Percentiles rank a stretch among this genome's conserved stretches.
Conservation (phyloP, 2,329 filamentous ascomycete species). For the Neospermospora avenae region DNA sequence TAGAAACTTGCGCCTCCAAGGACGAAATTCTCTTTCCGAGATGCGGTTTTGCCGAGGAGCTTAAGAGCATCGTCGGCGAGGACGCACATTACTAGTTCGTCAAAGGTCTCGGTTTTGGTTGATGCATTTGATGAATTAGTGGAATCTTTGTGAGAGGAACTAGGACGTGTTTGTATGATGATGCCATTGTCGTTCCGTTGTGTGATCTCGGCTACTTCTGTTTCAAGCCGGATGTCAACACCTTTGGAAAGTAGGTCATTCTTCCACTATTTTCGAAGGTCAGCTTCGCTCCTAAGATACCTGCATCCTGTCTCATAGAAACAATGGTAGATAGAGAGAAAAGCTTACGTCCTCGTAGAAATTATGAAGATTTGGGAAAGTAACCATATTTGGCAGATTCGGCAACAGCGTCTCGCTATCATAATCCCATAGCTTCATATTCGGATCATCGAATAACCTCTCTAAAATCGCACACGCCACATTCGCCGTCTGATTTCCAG, state of each 20-base stretch:
- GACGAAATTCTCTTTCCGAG: slow-evolving; percentile 60
- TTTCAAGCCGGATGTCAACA: slow-evolving; percentile 53
- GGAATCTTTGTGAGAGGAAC: slow-evolving; percentile 45
- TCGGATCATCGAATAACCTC: slow-evolving; percentile 54
- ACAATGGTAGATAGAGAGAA: background rate
- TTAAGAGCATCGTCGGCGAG: slow-evolving; percentile 62
- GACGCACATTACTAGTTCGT: slow-evolving; percentile 65
- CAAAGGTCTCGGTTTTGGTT: slow-evolving; percentile 52
- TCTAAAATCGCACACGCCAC: slow-evolving; percentile 67
- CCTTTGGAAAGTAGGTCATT: slow-evolving; percentile 51
- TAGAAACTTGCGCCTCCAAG: slow-evolving; percentile 68
- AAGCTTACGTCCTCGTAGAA: slow-evolving; percentile 49
- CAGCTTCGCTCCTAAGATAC: background rate
- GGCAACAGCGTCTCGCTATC: slow-evolving; percentile 51
- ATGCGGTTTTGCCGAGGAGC: slow-evolving; percentile 55
- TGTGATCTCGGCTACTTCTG: slow-evolving; percentile 52
- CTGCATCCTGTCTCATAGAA: background rate
- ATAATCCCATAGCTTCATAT: slow-evolving; percentile 59
- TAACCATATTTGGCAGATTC: slow-evolving; percentile 63
- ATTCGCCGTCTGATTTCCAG: slow-evolving; percentile 68
- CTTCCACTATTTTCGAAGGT: slow-evolving; percentile 43
- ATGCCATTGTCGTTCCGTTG: slow-evolving; percentile 51
- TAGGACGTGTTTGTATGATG: slow-evolving; percentile 46
- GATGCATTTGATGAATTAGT: slow-evolving; percentile 39
- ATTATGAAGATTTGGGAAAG: slow-evolving; percentile 58